Base-by-base conservation (phyloP, 2,329 filamentous ascomycete species). In the Monosporascus sp. region DNA sequence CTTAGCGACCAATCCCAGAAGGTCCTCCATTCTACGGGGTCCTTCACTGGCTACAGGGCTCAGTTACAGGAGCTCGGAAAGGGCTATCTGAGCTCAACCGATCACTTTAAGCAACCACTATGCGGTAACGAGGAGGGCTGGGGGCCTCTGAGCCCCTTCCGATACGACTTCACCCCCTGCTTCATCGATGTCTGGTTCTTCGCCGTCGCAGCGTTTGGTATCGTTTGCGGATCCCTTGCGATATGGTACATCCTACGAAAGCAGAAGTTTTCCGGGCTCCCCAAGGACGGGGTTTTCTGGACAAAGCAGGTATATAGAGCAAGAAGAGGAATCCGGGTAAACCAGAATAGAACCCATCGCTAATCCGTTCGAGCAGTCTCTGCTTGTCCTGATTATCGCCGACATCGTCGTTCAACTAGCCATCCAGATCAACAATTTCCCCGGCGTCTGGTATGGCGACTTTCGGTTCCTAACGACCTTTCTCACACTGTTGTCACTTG, bases 111-210 rank as follows among this genome's bases (percentile, higher is more conserved):
- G 60, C 88, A 95, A 69, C 85, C 90, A 54, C 77, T 97, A 71
- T 97, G 93, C 74, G 84, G 88, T 70, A 94, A 96, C 73, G 77
- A 80, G 52, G 93, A 97, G 73, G 95, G 94, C 65, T 99, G 94
- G 94, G 95, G 95, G 1, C 94, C 94, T 22, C 69, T 99, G 68
- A 97, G 91, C 72, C 85, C 86, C 37, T 79, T 85, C 61, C 82
- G 93, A 70, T 97, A 91, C 72, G 94, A 99, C 74, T 91, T 99
- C 66, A 97, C 94, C 17, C 93, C 94, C 41, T 99, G 94, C 76
- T 99, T 99, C 69, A 85, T 97, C 64, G 95, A 99, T 69, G 83
- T 96, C 22, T 92, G 90, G 84, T 83, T 97, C 55, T 84, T 88
- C 36, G 74, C 80, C 2, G 89, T 96, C 27, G 90, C 90, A 8